Conservation (phyloP, 2,329 filamentous ascomycete genomes). For the Colletotrichum lindemuthianum region DNA sequence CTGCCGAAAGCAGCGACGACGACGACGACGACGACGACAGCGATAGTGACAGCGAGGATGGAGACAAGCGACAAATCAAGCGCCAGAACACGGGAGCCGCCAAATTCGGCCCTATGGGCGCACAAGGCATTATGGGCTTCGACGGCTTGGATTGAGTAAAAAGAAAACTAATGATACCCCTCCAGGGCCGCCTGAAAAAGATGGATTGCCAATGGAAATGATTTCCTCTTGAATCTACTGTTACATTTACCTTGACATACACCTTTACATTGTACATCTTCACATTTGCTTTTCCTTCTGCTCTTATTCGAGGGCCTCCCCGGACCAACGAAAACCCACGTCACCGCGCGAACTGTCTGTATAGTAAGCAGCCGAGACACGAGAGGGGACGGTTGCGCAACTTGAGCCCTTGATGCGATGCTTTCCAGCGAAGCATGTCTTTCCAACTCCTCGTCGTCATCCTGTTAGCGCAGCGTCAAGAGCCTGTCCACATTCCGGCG, state of each 20-base stretch:
- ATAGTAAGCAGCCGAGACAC: too few species aligned
- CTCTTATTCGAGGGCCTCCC: too few species aligned
- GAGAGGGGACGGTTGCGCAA: too few species aligned
- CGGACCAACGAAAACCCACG: too few species aligned
- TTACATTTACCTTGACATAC: not conserved
- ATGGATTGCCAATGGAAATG: slow-evolving; percentile 22
- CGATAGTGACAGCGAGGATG: slow-evolving; percentile 53
- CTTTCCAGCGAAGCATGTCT: too few species aligned
- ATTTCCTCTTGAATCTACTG: not conserved
- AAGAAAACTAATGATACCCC: slow-evolving; percentile 34
- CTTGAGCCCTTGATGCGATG: too few species aligned
- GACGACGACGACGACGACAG: slow-evolving; percentile 58
- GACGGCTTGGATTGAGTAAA: slow-evolving; percentile 54
- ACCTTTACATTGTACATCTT: not conserved
- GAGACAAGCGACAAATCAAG: slow-evolving; percentile 59
- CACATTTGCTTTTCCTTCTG: not conserved
- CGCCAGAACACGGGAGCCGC: slow-evolving; percentile 53
- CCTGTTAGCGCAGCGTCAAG: too few species aligned
- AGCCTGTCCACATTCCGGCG: not conserved
- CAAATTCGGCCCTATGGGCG: slow-evolving; percentile 60
- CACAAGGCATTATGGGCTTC: slow-evolving; percentile 62
- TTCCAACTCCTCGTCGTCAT: too few species aligned
- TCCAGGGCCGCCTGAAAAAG: slow-evolving; percentile 20
- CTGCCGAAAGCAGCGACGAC: slow-evolving; percentile 57
- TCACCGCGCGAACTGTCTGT: too few species aligned